Conservation (phyloP, 805 yeast species). For the Phaffomyces antillensis region DNA sequence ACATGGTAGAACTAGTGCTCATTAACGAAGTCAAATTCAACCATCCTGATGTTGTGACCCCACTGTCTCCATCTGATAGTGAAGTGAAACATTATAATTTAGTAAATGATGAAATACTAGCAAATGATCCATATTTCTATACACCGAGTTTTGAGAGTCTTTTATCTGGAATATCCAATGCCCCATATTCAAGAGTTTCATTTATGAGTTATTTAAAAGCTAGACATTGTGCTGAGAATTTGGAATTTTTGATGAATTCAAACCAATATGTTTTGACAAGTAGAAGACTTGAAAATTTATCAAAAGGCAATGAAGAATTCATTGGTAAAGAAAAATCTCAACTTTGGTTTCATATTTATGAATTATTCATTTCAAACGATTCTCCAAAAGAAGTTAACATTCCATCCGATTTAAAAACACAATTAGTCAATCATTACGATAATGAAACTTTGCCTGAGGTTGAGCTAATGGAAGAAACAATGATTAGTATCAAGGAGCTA, state of each 20-base stretch:
- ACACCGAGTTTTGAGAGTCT: conserved; percentile 19
- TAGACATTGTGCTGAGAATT: conserved; percentile 22
- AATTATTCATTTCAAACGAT: conserved; percentile 33
- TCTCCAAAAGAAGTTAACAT: conserved; percentile 30
- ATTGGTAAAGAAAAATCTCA: conserved; percentile 4
- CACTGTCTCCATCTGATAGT: conserved; percentile 15
- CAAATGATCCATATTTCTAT: not conserved
- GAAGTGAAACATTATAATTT: not conserved
- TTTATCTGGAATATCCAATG: conserved; percentile 16
- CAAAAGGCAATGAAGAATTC: not conserved
- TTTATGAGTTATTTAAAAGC: conserved; percentile 18
- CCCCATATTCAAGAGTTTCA: conserved; percentile 23
- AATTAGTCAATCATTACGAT: conserved; percentile 7
- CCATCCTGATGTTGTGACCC: conserved; percentile 6
- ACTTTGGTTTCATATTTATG: conserved; percentile 23
- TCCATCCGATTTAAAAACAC: conserved; percentile 19
- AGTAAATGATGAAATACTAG: not conserved
- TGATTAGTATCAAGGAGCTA: conserved; percentile 17
- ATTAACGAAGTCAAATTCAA: conserved; percentile 1
- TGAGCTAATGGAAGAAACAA: conserved; percentile 15
- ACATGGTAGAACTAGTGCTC: conserved; percentile 1
- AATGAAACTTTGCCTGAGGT: conserved; percentile 10
- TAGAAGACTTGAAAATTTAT: not conserved
- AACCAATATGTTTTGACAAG: conserved; percentile 12
- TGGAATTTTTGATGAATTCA: conserved; percentile 20